Evolutionary conservation across 345 rosid genomes (phyloP), one percentile per base, ranked within the genome.

Genomic region (Rhodamnia argentea): DNA sequence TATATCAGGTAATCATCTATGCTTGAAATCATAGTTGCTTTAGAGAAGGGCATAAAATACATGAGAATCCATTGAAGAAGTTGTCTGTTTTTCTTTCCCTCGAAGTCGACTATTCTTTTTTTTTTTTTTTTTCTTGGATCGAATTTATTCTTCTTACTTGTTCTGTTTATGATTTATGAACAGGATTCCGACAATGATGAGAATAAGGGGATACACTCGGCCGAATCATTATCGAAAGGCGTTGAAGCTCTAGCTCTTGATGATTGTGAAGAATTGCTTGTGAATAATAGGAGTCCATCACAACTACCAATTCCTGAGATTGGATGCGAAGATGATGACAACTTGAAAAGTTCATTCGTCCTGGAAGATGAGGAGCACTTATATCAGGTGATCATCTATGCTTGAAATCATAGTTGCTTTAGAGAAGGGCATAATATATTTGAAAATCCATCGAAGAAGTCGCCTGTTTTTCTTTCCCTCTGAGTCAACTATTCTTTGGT

Each of bases 151-250:
- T 42, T 42, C 42, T 60, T 47, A 51, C 51, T 54, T 81, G 13
- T 53, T 44, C 15, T 60, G 40, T 27, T 52, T 53, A 7, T 23
- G 85, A 24, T 27, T 52, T 53, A 7, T 23, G 85, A 24, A 82
- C 29, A 81, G 56, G 84, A 84, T 18, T 81, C 32, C 42, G 32
- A 50, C 42, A 26, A 37, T 13, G 74, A 52, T 29, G 62, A 60
- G 53, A 81, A 74, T 85, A 92, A 90, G 84, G 91, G 89, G 86
- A 82, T 81, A 83, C 85, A 85, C 24, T 89, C 86, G 70, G 64
- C 89, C 64, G 92, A 93, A 88, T 90, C 85, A 51, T 83, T 88
- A 60, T 90, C 89, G 87, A 92, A 92, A 75, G 91, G 89, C 55
- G 82, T 91, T 55, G 90, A 52, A 50, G 88, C 91, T 56, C 82